phyloP scores from a whole-genome alignment of 257 asterid species.

The Solanum sejunctum region DNA sequence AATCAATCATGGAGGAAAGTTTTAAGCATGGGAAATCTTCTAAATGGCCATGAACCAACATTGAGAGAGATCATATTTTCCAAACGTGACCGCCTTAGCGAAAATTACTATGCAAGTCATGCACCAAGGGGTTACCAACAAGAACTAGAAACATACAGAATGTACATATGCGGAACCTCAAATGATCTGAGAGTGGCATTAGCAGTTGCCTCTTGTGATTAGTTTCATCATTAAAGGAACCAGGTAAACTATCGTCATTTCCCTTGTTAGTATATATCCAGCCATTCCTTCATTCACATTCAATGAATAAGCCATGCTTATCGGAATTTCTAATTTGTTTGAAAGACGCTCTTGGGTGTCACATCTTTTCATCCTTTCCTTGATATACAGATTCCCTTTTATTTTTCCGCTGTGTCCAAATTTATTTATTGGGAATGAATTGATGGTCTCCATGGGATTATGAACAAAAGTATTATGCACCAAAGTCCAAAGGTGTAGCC shows the following conservation, averaged over 20 bases:
- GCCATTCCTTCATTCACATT: neutral
- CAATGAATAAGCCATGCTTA: neutral
- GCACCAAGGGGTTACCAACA: constrained; percentile 27
- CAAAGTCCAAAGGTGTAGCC: neutral
- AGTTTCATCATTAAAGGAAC: neutral
- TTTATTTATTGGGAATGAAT: neutral
- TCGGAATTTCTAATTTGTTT: neutral
- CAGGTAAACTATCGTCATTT: neutral
- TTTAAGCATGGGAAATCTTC: constrained; percentile 92
- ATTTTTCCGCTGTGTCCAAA: neutral
- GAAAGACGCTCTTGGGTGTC: neutral
- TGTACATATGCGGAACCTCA: constrained; percentile 78
- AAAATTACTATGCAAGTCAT: constrained; percentile 47
- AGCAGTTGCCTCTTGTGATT: constrained; percentile 87
- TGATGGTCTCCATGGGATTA: neutral
- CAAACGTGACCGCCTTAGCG: constrained; percentile 49
- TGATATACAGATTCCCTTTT: neutral
- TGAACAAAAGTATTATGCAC: neutral
- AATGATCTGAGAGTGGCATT: constrained; percentile 88
- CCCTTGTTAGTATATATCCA: neutral
- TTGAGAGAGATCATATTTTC: constrained; percentile 74
- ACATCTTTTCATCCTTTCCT: neutral
- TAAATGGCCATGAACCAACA: constrained; percentile 87
- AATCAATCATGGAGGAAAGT: constrained; percentile 95
- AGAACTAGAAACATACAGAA: constrained; percentile 75